Evolutionary conservation across 345 rosid species (phyloP).

Genomic region (Dovyalis caffra): DNA sequence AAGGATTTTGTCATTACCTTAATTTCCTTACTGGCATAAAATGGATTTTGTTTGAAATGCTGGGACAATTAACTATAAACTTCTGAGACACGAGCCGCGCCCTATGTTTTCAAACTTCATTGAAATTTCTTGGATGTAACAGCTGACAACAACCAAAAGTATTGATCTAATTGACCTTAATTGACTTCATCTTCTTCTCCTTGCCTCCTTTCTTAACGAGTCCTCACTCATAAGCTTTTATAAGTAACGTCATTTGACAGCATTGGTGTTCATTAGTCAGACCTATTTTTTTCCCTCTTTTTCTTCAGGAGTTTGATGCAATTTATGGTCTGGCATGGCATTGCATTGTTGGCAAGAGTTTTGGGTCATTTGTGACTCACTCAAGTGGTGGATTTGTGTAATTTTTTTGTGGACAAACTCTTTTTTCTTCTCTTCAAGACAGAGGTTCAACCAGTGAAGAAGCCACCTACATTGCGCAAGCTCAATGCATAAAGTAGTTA

Average conservation of each 20-base stretch:
- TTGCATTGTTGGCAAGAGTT: constrained; percentile 47
- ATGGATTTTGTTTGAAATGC: background rate
- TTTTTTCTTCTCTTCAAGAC: constrained; percentile 66
- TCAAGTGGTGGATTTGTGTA: constrained; percentile 41
- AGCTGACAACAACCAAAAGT: background rate
- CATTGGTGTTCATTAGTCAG: background rate
- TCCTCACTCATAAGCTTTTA: background rate
- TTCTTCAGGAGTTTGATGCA: constrained; percentile 36
- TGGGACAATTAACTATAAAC: background rate
- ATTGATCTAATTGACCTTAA: background rate
- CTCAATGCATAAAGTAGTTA: background rate
- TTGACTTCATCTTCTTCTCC: background rate
- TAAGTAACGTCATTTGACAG: background rate
- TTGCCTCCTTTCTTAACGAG: background rate
- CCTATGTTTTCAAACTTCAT: background rate
- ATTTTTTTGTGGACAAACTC: constrained; percentile 42
- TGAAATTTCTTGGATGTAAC: background rate
- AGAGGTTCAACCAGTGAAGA: constrained; percentile 41
- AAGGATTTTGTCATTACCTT: background rate
- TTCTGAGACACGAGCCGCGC: too few relatives aligned
- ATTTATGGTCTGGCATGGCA: constrained; percentile 52
- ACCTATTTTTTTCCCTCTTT: background rate
- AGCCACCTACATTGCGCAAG: constrained; percentile 14
- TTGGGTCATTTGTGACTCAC: constrained; percentile 45
- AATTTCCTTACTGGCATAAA: background rate